phyloP scores from a whole-genome alignment of 345 rosid species.

The Psidium guajava region DNA sequence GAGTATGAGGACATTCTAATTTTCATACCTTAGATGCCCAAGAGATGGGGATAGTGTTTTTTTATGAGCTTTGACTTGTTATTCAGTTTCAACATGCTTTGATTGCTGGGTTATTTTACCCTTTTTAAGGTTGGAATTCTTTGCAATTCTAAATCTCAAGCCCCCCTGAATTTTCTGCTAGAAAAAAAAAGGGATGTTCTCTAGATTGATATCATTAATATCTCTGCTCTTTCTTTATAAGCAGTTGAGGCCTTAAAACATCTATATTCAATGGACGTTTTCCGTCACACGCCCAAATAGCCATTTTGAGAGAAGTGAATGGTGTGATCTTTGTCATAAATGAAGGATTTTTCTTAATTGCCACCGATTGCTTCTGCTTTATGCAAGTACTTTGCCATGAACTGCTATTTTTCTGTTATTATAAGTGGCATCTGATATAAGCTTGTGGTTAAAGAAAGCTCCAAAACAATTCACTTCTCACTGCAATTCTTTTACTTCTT shows the following conservation, averaged over 20 bases:
- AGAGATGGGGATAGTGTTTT: neutral
- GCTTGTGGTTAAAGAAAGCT: neutral
- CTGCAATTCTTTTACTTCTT: neutral
- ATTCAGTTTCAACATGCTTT: neutral
- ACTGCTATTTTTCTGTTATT: neutral
- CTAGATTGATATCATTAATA: neutral
- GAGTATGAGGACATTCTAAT: neutral
- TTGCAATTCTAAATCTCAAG: neutral
- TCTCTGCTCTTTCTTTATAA: neutral
- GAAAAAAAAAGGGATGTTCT: neutral
- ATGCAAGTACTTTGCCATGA: neutral
- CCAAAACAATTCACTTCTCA: neutral
- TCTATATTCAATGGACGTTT: neutral
- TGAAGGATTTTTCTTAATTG: neutral
- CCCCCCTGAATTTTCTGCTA: neutral
- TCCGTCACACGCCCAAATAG: neutral
- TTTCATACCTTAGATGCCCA: neutral
- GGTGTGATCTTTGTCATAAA: neutral
- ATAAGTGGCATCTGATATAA: neutral
- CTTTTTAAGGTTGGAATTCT: neutral
- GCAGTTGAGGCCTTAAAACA: neutral
- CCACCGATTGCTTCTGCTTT: neutral
- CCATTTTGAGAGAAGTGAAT: neutral
- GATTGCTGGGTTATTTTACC: neutral
- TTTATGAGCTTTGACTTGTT: neutral